These are phyloP conservation scores for Calamus simplicifolius DNA, from an alignment of 176 grass and related monocot genomes.

Conservation along the genomic window DNA sequence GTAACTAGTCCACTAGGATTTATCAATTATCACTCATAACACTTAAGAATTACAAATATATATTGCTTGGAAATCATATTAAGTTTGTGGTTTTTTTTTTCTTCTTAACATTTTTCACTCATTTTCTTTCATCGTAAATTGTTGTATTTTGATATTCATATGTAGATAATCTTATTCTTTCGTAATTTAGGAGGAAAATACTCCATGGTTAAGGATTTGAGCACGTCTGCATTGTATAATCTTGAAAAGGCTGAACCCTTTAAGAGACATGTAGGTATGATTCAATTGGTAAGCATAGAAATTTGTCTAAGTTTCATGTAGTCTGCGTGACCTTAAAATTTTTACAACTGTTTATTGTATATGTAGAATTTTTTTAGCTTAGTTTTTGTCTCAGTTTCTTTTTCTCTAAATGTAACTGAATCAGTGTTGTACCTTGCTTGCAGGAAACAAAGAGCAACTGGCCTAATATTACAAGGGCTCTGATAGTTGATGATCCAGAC, in stretches of 20 bases:
- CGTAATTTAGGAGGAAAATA: conserved; percentile 61
- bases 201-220: conserved; percentile 97
- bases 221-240: conserved; percentile 74
- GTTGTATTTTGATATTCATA: no score
- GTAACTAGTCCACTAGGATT: no score
- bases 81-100: no score
- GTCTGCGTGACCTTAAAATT: no score
- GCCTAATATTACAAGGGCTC: conserved; percentile 58
- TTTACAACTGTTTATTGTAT: conserved; percentile 6
- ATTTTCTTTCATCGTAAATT: no score
- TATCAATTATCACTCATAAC: no score
- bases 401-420: conserved; percentile 7
- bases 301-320: no score
- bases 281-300: background rate
- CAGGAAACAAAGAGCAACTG: conserved; percentile 88
- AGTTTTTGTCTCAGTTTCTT: background rate
- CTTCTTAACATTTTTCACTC: no score
- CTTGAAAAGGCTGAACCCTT: conserved; percentile 81
- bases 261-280: conserved; percentile 66
- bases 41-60: no score
- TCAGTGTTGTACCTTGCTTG: background rate
- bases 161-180: conserved; percentile 3
- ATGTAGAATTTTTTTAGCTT: background rate
- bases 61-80: no score
- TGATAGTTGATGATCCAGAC: conserved; percentile 85